Evolutionary conservation across 2,329 filamentous ascomycete species (phyloP), one percentile per base, ranked within the genome.

Genomic region (Fusarium tricinctum): DNA sequence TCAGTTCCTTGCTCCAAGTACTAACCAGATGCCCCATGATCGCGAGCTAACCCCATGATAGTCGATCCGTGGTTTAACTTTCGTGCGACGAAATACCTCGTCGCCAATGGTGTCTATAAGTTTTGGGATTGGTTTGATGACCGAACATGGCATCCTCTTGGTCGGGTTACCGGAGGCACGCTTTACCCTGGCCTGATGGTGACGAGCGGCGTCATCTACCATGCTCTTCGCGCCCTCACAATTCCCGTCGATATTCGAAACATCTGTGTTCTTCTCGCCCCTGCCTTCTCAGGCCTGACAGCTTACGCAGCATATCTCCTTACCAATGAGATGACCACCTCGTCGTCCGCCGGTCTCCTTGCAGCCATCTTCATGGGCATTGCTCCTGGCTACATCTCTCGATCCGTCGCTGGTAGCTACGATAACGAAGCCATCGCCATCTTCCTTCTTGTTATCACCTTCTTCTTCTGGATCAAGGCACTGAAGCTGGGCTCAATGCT

Each of bases 51-150:
- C 72, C 42, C 50, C 76, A 44, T 78, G 32, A 63, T 46, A 99
- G 95, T 99, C 83, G 96, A 99, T 82, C 96, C 96, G 35, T 99
- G 96, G 96, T 99, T 99, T 85, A 99, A 99, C 83, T 99, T 99
- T 83, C 88, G 96, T 81, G 96, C 96, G 72, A 98, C 96, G 58
- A 98, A 98, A 82, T 98, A 99, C 78, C 88, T 99, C 57, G 93
- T 99, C 57, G 89, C 95, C 78, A 89, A 99, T 89, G 96, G 96
- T 75, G 98, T 99, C 84, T 97, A 97, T 81, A 94, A 92, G 81
- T 99, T 99, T 80, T 99, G 96, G 96, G 95, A 99, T 81, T 99
- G 96, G 96, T 99, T 99, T 78, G 96, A 99, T 82, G 96, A 99
- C 85, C 91, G 96, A 84, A 99, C 96, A 89, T 99, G 96, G 96